phyloP scores from a whole-genome alignment of 2,329 filamentous ascomycete species.

The Dactylella cylindrospora region DNA sequence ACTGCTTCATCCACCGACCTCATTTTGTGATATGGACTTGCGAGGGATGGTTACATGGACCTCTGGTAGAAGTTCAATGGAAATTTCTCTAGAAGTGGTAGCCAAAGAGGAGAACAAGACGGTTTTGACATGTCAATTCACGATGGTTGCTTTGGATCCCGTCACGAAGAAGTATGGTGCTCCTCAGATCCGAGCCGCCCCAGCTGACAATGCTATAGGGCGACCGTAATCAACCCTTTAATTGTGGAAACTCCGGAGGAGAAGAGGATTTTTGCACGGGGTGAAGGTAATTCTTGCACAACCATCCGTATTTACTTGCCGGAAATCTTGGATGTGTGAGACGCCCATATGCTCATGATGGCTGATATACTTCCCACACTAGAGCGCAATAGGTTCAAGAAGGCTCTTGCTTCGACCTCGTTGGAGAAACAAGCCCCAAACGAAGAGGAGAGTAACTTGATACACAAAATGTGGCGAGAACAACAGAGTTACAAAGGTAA shows the following conservation, averaged over 20 bases:
- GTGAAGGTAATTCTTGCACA: conserved; percentile 58
- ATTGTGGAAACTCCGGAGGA: conserved; percentile 66
- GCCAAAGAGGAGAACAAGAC: conserved; percentile 61
- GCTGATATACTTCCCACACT: conserved; percentile 8
- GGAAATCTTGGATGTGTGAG: conserved; percentile 1
- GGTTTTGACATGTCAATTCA: conserved; percentile 71
- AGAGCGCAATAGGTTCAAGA: conserved; percentile 64
- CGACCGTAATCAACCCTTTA: conserved; percentile 64
- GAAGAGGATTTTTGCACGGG: conserved; percentile 63
- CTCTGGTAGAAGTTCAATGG: conserved; percentile 60
- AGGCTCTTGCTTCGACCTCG: conserved; percentile 62
- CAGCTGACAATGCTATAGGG: conserved; percentile 52
- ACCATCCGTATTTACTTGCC: neutral
- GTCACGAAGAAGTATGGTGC: conserved; percentile 62
- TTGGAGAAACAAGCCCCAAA: conserved; percentile 69
- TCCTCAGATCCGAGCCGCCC: conserved; percentile 4
- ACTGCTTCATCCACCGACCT: conserved; percentile 69
- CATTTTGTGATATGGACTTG: conserved; percentile 76
- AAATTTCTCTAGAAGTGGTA: conserved; percentile 67
- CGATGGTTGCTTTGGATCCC: conserved; percentile 74
- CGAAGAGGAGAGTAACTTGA: conserved; percentile 69
- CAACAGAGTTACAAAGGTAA: conserved; percentile 64
- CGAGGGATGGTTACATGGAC: conserved; percentile 67
- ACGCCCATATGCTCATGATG: neutral
- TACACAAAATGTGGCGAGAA: conserved; percentile 72